Evolutionary conservation across 352 stramenopile species (phyloP).

Genomic region (Pythium brachiatum): DNA sequence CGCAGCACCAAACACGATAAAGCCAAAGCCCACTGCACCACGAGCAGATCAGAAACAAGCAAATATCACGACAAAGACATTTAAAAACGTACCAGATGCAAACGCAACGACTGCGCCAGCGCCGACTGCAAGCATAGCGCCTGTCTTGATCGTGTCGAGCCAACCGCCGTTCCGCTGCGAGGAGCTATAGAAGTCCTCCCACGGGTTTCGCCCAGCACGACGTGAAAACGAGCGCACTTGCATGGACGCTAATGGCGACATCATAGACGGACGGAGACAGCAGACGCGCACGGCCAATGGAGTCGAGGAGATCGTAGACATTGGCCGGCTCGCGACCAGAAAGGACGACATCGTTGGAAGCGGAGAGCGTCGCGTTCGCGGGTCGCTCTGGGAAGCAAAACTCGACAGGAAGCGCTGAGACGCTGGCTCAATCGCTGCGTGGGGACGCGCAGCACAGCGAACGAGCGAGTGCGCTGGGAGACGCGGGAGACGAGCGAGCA

Average conservation of each 20-base stretch:
- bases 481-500: slow-evolving; percentile 16
- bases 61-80: neutral
- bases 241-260: neutral
- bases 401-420: slow-evolving; percentile 11
- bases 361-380: neutral
- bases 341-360: neutral
- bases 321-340: neutral
- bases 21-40: slow-evolving; percentile 62
- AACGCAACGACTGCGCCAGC: slow-evolving; percentile 54
- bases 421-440: neutral
- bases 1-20: slow-evolving; percentile 60
- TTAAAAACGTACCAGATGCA: slow-evolving; percentile 49
- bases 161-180: slow-evolving; percentile 35
- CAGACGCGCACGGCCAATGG: neutral
- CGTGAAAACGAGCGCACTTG: slow-evolving; percentile 36
- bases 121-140: slow-evolving; percentile 56
- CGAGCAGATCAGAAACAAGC: neutral
- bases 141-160: slow-evolving; percentile 55
- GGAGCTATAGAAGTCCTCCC: slow-evolving; percentile 8
- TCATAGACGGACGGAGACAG: neutral
- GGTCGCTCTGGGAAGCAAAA: neutral
- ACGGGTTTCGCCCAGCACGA: slow-evolving; percentile 19
- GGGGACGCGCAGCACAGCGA: neutral
- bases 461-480: slow-evolving; percentile 10
- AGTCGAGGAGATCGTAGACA: neutral